Evolutionary conservation across 805 yeast species (phyloP).

Genomic region (Saccharomyces kudriavzevii): DNA sequence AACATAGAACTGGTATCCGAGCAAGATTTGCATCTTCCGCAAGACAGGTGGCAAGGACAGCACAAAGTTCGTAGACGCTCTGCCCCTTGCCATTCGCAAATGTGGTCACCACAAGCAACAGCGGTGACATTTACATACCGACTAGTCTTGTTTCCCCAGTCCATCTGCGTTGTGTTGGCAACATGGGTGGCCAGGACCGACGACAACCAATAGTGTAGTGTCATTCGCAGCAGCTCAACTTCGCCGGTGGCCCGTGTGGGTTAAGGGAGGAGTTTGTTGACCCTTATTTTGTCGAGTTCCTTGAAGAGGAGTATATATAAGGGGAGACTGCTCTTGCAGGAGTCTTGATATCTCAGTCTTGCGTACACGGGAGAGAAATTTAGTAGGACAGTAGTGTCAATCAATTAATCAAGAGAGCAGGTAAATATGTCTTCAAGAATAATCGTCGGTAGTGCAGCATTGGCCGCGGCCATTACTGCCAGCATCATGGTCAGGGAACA

Average conservation of each 20-base stretch:
- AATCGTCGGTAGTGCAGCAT: constrained; percentile 22
- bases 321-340: background rate
- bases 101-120: background rate
- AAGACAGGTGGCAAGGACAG: background rate
- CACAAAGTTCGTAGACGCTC: background rate
- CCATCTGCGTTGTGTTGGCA: background rate
- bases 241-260: background rate
- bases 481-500: constrained; percentile 1
- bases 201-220: background rate
- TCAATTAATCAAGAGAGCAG: background rate
- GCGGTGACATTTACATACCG: background rate
- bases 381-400: background rate
- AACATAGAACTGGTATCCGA: background rate
- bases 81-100: background rate
- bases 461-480: constrained; percentile 9
- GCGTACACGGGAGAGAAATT: background rate
- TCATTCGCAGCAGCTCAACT: background rate
- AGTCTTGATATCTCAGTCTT: background rate
- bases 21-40: background rate
- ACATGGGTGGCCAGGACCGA: background rate
- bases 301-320: background rate
- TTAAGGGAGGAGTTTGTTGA: background rate
- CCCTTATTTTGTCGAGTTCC: background rate
- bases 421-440: constrained; percentile 17
- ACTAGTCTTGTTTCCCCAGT: background rate